These are phyloP conservation scores for Cucumis melo DNA, from an alignment of 306 rosid genomes.

Conservation along the genomic window DNA sequence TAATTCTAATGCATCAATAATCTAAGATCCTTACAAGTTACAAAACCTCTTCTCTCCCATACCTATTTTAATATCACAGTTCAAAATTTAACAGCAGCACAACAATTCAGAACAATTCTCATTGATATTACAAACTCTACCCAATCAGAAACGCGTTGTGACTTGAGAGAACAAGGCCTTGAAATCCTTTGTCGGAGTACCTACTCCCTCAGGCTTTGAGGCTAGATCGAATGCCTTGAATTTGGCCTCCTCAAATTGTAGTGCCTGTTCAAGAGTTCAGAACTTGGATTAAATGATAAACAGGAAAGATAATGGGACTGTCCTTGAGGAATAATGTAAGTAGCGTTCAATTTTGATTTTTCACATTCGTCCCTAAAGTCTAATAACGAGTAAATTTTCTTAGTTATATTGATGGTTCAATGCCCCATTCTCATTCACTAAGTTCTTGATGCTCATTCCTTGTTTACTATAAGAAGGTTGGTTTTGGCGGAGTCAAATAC, in stretches of 20 bases:
- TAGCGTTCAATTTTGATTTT: not conserved
- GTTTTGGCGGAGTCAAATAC: not conserved
- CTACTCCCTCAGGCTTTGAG: constrained; percentile 71
- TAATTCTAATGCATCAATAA: not conserved
- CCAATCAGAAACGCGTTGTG: constrained; percentile 40
- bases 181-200: constrained; percentile 75
- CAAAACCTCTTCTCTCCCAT: not conserved
- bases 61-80: not conserved
- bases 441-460: not conserved
- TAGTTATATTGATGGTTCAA: not conserved
- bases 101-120: not conserved
- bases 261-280: constrained; percentile 35
- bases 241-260: constrained; percentile 60
- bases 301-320: not conserved
- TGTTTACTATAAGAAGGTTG: not conserved
- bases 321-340: not conserved
- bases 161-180: constrained; percentile 69
- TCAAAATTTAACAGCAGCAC: not conserved
- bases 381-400: not conserved
- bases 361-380: not conserved
- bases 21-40: not conserved
- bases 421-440: not conserved
- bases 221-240: constrained; percentile 81
- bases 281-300: not conserved
- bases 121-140: not conserved